Percentiles rank a stretch among this genome's conserved stretches.
Conservation (phyloP, 345 rosid species). For the Combretum micranthum region DNA sequence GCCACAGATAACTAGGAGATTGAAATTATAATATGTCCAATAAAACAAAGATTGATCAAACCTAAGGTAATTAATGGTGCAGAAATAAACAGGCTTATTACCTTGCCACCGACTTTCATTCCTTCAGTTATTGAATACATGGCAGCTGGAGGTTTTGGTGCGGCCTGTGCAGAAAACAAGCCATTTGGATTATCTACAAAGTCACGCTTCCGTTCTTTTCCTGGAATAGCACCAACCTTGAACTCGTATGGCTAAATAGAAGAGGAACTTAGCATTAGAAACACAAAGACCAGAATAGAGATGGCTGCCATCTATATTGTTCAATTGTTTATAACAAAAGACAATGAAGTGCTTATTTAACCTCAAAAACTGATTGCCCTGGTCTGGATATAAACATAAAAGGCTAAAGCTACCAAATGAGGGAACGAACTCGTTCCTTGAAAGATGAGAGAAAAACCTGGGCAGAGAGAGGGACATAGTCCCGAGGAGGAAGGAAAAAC, state of each 20-base stretch:
- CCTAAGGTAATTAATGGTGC: background rate
- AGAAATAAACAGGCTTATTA: constrained; percentile 12
- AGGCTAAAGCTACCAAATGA: too few relatives aligned
- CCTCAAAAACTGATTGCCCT: too few relatives aligned
- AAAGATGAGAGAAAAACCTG: background rate
- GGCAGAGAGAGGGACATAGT: background rate
- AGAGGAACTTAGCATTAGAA: constrained; percentile 4
- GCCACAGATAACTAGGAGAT: background rate
- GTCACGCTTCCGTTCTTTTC: constrained; percentile 82
- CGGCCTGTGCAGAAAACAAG: constrained; percentile 87
- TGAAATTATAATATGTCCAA: too few relatives aligned
- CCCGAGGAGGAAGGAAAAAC: constrained; percentile 17
- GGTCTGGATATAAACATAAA: too few relatives aligned
- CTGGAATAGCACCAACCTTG: constrained; percentile 77
- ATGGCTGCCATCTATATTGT: background rate
- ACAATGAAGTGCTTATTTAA: too few relatives aligned
- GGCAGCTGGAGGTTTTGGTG: constrained; percentile 96
- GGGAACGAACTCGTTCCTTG: too few relatives aligned
- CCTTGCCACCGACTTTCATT: constrained; percentile 95
- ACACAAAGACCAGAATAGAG: background rate
- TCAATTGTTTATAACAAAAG: too few relatives aligned
- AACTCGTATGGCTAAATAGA: constrained; percentile 72
- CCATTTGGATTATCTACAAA: constrained; percentile 91
- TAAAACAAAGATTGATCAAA: background rate
- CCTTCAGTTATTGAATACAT: constrained; percentile 72